Conservation (phyloP, 139 green algal genomes). For the Haematococcus lacustris region DNA sequence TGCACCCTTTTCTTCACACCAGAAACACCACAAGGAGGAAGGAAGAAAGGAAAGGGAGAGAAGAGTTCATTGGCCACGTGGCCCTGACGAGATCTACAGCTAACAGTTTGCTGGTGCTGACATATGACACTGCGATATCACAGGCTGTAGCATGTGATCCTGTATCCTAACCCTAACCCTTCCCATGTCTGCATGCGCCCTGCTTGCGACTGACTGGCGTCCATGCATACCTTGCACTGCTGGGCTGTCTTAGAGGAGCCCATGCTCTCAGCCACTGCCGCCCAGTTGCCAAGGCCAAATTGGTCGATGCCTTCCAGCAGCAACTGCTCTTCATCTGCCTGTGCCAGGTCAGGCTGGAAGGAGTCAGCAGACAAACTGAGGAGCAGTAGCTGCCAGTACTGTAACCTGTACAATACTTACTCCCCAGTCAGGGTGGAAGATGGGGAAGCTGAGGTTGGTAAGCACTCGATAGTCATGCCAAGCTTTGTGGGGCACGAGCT, state of each 20-base stretch:
- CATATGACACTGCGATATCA: too few species aligned
- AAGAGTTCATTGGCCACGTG: too few species aligned
- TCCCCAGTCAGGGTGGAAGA: constrained; percentile 84
- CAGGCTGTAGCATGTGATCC: too few species aligned
- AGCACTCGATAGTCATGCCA: constrained; percentile 80
- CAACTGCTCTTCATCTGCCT: constrained; percentile 93
- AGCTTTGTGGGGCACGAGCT: constrained; percentile 70
- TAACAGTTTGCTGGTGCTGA: too few species aligned
- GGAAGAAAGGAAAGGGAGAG: too few species aligned
- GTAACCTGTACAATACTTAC: constrained; percentile 27
- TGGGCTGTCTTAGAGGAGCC: constrained; percentile 58
- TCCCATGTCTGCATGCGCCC: not conserved
- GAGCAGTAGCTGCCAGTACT: not conserved
- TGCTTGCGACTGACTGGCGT: too few species aligned
- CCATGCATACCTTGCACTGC: constrained; percentile 50
- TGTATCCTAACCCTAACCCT: too few species aligned
- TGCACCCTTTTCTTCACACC: too few species aligned
- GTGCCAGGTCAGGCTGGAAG: not conserved
- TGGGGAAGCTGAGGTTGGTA: constrained; percentile 88
- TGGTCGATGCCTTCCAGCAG: constrained; percentile 88
- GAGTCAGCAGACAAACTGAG: not conserved
- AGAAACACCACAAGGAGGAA: too few species aligned
- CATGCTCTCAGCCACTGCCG: constrained; percentile 75
- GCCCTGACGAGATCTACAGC: too few species aligned
- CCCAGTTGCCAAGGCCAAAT: constrained; percentile 86